Conservation (phyloP, 1,284 basidiomycete species). For the Rhodotorula sp. region DNA sequence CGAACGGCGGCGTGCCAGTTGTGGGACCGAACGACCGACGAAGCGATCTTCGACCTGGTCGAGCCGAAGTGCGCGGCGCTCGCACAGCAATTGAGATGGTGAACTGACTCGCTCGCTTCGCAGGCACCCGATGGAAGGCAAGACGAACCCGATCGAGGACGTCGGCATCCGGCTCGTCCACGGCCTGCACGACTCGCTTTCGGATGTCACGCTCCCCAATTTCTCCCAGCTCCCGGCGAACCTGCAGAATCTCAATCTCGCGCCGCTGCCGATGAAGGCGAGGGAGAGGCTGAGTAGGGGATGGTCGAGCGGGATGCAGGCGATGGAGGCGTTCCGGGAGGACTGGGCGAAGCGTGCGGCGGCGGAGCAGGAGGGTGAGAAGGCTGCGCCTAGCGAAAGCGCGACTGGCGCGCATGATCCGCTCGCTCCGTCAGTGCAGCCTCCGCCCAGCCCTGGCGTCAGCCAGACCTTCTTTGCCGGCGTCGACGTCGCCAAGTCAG, state of each 20-base stretch:
- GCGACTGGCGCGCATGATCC: not conserved
- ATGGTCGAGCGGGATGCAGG: slow-evolving; percentile 4
- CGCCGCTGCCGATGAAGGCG: slow-evolving; percentile 11
- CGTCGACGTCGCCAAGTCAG: slow-evolving; percentile 35
- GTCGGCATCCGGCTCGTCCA: slow-evolving; percentile 81
- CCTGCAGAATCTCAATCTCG: not conserved
- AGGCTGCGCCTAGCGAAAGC: not conserved
- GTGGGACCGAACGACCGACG: slow-evolving; percentile 84
- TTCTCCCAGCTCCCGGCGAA: slow-evolving; percentile 9
- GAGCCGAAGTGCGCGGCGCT: slow-evolving; percentile 58
- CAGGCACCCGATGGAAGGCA: slow-evolving; percentile 79
- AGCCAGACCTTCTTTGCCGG: slow-evolving; percentile 23
- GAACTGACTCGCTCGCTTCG: not conserved
- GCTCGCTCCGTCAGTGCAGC: not conserved
- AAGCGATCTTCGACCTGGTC: slow-evolving; percentile 83
- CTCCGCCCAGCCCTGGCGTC: not conserved
- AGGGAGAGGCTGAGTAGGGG: slow-evolving; percentile 13
- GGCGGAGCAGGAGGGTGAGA: not conserved
- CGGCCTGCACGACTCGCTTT: slow-evolving; percentile 73
- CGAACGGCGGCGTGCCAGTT: slow-evolving; percentile 76
- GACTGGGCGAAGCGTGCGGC: slow-evolving; percentile 6
- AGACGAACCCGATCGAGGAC: slow-evolving; percentile 81
- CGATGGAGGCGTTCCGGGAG: slow-evolving; percentile 11
- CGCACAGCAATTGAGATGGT: not conserved
- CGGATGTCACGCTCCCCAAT: slow-evolving; percentile 61